Evolutionary conservation across 2,329 filamentous ascomycete genomes (phyloP).

Genomic region (Stylonectria norvegica): DNA sequence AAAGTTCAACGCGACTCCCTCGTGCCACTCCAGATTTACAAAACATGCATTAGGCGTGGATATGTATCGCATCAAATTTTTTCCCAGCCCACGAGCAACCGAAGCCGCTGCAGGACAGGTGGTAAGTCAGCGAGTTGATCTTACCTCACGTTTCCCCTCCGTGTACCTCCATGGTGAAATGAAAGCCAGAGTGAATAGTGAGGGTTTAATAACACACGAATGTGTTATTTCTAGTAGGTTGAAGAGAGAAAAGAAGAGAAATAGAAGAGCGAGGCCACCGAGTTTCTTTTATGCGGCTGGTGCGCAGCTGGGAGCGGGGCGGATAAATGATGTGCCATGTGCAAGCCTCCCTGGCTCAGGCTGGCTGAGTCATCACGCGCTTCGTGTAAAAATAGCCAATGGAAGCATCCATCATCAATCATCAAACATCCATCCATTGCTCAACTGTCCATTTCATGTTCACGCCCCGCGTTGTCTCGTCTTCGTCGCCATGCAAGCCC

Average conservation of each 20-base stretch:
- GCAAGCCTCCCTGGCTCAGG: too few species aligned
- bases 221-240: conserved; percentile 46
- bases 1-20: too few species aligned
- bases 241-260: conserved; percentile 28
- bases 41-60: too few species aligned
- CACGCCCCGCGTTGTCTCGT: too few species aligned
- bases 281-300: conserved; percentile 15
- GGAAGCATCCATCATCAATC: too few species aligned
- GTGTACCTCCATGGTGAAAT: conserved; percentile 49
- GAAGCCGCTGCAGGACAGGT: conserved; percentile 39
- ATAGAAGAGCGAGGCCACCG: conserved; percentile 5
- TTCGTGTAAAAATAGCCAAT: too few species aligned
- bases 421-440: too few species aligned
- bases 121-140: conserved; percentile 50
- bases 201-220: conserved; percentile 49
- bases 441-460: too few species aligned
- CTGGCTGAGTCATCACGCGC: too few species aligned
- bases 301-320: conserved; percentile 9
- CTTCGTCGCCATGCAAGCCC: too few species aligned
- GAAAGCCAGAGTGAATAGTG: conserved; percentile 69
- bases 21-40: too few species aligned
- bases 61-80: conserved; percentile 37
- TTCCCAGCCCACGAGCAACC: conserved; percentile 34
- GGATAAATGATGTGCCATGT: conserved; percentile 29
- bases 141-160: conserved; percentile 74